Base-by-base conservation (phyloP, 441 rosid species). In the Arabidopsis lyrata region DNA sequence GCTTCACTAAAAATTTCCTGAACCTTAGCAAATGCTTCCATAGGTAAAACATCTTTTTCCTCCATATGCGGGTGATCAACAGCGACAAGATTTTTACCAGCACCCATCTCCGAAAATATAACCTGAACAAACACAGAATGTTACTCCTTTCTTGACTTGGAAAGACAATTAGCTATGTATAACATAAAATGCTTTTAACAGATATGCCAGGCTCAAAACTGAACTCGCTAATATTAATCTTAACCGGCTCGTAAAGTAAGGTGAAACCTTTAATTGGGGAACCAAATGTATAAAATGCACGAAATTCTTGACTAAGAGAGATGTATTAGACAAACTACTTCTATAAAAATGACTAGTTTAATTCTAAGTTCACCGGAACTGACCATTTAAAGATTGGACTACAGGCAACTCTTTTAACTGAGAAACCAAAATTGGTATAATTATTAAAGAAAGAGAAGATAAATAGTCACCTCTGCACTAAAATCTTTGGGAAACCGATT, bases 11-110 rank as follows among this genome's bases (percentile, higher is more conserved):
- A 88, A 48, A 92, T 76, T 74, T 92, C 95, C 58, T 87, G 86
- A 75, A 86, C 94, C 85, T 82, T 88, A 60, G 93, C 89, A 87
- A 87, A 90, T 66, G 88, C 98, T 87, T 90, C 98, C 78, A 84
- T 71, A 24, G 96, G 87, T 75, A 89, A 86, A 69, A 91, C 94
- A 69, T 88, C 92, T 80, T 85, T 88, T 63, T 86, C 94, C 79
- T 87, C 98, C 66, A 77, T 62, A 74, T 80, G 79, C 1, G 84
- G 86, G 53, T 83, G 76, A 83, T 85, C 93, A 81, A 85, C 41
- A 58, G 86, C 75, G 79, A 75, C 77, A 78, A 78, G 70, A 78
- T 87, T 76, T 38, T 84, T 76, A 75, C 83, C 78, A 65, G 88
- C 73, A 82, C 81, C 90, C 97, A 88, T 88, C 70, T 92, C 97